phyloP scores from a whole-genome alignment of 495 filamentous ascomycete genomes.

The Aspergillus cristatus region DNA sequence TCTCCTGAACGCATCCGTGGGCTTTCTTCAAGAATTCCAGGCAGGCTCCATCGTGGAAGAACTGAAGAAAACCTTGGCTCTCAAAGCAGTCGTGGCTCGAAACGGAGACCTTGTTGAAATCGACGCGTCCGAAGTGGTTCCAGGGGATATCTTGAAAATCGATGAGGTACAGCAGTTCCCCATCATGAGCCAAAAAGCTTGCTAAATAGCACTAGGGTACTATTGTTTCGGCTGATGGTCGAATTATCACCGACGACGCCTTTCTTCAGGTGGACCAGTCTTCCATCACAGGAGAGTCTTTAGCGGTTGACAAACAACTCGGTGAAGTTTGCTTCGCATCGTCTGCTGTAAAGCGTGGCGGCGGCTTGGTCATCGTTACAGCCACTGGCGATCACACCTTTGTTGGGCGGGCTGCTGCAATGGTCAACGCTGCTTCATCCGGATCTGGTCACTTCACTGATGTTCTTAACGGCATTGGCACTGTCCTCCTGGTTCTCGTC shows the following conservation, averaged over 20 bases:
- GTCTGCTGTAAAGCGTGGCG: constrained; percentile 81
- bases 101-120: constrained; percentile 63
- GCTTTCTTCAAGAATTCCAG: constrained; percentile 84
- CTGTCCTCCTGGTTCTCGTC: constrained; percentile 66
- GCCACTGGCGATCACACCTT: constrained; percentile 81
- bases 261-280: constrained; percentile 90
- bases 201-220: constrained; percentile 46
- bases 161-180: constrained; percentile 52
- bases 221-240: constrained; percentile 83
- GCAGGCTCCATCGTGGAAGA: constrained; percentile 88
- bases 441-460: constrained; percentile 81
- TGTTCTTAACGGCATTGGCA: constrained; percentile 74
- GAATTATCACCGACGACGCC: constrained; percentile 66
- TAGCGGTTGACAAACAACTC: constrained; percentile 80
- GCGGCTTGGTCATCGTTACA: constrained; percentile 71
- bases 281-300: constrained; percentile 83
- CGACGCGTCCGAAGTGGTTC: constrained; percentile 70
- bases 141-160: constrained; percentile 81
- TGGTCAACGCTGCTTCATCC: constrained; percentile 64
- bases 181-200: not conserved
- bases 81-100: constrained; percentile 77
- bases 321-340: constrained; percentile 73
- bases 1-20: constrained; percentile 71
- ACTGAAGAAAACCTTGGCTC: constrained; percentile 80
- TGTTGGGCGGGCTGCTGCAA: constrained; percentile 78